These are phyloP conservation scores for Phaeosphaeria sp. DNA, from an alignment of 2,329 filamentous ascomycete species.

Conservation along the genomic window DNA sequence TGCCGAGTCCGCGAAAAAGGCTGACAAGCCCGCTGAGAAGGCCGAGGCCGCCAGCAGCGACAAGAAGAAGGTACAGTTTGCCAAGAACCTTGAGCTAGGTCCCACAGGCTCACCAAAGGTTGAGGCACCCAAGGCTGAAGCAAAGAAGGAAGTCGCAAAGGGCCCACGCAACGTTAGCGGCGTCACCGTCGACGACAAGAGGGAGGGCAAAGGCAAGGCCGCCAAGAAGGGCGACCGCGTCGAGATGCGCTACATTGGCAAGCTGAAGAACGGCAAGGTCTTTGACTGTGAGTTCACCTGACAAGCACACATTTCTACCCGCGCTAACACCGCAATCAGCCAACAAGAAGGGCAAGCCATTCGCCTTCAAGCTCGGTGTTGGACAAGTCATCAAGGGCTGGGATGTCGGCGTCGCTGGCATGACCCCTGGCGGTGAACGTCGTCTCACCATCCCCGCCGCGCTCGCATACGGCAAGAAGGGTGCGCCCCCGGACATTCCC, in stretches of 20 bases:
- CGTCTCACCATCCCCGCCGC: constrained; percentile 86
- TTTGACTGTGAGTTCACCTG: constrained; percentile 77
- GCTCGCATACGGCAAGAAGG: constrained; percentile 87
- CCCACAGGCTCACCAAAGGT: constrained; percentile 69
- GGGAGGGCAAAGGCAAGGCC: constrained; percentile 80
- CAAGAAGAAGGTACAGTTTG: constrained; percentile 97
- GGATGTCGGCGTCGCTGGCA: constrained; percentile 93
- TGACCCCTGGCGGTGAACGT: constrained; percentile 92
- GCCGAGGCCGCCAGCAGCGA: constrained; percentile 56
- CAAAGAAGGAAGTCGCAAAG: constrained; percentile 61
- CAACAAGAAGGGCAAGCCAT: constrained; percentile 99
- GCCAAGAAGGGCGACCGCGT: constrained; percentile 92
- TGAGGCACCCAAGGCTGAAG: constrained; percentile 48
- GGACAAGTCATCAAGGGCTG: constrained; percentile 99
- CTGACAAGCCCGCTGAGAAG: constrained; percentile 61
- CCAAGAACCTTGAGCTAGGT: constrained; percentile 97
- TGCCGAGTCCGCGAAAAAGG: constrained; percentile 60
- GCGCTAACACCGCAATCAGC: constrained; percentile 60
- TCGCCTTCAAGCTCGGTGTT: constrained; percentile 91
- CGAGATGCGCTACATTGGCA: constrained; percentile 97
- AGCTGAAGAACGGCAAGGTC: constrained; percentile 88
- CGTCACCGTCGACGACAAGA: constrained; percentile 94
- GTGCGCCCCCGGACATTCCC: constrained; percentile 79
- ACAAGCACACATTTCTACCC: neutral
- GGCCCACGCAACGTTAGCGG: constrained; percentile 80